phyloP scores from a whole-genome alignment of 2,329 filamentous ascomycete species.

The Alternaria arbusti region DNA sequence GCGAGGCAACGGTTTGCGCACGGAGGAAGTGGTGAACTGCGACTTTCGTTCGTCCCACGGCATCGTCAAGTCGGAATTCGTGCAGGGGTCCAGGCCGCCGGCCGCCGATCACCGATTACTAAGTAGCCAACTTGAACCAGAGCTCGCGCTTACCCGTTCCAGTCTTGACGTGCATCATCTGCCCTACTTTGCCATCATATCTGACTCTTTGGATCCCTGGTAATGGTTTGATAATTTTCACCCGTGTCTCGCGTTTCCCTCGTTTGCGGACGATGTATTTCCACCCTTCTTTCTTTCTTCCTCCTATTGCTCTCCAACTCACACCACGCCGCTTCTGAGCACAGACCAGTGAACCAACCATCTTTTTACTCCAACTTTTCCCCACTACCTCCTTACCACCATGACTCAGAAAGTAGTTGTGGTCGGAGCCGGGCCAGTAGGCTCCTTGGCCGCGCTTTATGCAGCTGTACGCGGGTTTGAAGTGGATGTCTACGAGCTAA shows the following conservation, averaged over 20 bases:
- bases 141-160: slow-evolving; percentile 22
- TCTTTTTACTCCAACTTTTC: not conserved
- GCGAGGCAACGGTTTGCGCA: slow-evolving; percentile 22
- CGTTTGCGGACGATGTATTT: not conserved
- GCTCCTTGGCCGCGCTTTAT: slow-evolving; percentile 89
- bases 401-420: slow-evolving; percentile 74
- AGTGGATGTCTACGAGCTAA: slow-evolving; percentile 92
- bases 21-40: slow-evolving; percentile 18
- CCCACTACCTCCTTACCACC: not conserved
- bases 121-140: slow-evolving; percentile 14
- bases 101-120: slow-evolving; percentile 28
- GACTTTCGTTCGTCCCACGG: slow-evolving; percentile 16
- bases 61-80: slow-evolving; percentile 15
- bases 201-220: slow-evolving; percentile 7
- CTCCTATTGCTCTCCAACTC: not conserved
- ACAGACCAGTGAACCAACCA: not conserved
- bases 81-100: slow-evolving; percentile 22
- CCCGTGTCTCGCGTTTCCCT: not conserved
- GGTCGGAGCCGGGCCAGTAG: slow-evolving; percentile 92
- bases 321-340: not conserved
- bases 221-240: slow-evolving; percentile 4
- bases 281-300: not conserved
- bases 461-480: slow-evolving; percentile 85
- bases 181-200: slow-evolving; percentile 10
- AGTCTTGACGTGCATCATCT: slow-evolving; percentile 24